Evolutionary conservation across 371 early-diverging fungal genomes (phyloP), one percentile per base, ranked within the genome.

Genomic region (Blyttiomyces sp.): DNA sequence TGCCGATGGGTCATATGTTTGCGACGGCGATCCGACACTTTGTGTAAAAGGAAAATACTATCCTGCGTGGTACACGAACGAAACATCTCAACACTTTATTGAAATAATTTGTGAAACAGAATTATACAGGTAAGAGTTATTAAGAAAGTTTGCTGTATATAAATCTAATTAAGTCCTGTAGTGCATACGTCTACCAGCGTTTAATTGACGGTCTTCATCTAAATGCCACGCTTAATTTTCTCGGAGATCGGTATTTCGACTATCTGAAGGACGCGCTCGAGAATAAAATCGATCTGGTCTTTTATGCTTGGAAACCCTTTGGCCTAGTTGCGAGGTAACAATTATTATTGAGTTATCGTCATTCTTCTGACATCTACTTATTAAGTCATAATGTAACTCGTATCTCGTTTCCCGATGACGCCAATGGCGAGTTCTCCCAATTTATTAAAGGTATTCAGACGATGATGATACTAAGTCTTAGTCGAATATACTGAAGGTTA

Each of bases 161-260:
- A 11, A 46, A n/a, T n/a, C 21, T 16, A 24, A 9, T 6, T 7
- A 9, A 17, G 13, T 43, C 35, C 30, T n/a, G n/a, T n/a, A 51
- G 61, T 9, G 46, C 55, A 5, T 49, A 33, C 31, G 23, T 36
- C 27, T 66, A 21, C 45, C 23, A 66, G 23, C 34, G 66, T 13
- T 3, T 61, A 1, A 61, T 61, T 31, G 66, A 66, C 27, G 54
- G 66, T 2, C 32, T 66, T 5, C 23, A 57, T 26, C 45, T 66
- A 32, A 66, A 57, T 23, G 57, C 46, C 2, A 57, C 61, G 21
- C 42, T 66, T 5, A 27, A 52, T 6, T 66, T 50, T 45, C 42
- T 66, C 43, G 66, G 61, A 17, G 24, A 50, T 19, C 3, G 7
- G 23, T n/a, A 2, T 21, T 9, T 36, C 48, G 13, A 30, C 33